Percentiles rank a stretch among this genome's conserved stretches.
Evolutionary conservation across 106 monocot species (phyloP).

Genomic region (Allium sativum): DNA sequence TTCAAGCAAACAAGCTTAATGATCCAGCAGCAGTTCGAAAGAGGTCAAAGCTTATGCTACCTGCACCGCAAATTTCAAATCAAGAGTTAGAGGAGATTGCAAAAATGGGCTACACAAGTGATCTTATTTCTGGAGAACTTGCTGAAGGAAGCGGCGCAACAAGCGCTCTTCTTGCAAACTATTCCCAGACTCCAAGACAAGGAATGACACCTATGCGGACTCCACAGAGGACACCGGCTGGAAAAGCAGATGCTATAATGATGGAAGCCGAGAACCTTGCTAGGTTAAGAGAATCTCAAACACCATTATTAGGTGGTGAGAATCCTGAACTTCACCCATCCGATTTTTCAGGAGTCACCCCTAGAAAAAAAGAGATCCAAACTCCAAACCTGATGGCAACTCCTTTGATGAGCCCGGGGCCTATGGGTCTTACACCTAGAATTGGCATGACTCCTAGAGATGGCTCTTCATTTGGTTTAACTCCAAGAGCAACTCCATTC

Average conservation of each 20-base stretch:
- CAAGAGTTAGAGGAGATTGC: constrained; percentile 93
- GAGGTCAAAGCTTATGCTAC: constrained; percentile 90
- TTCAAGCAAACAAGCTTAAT: constrained; percentile 92
- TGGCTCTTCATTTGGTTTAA: constrained; percentile 49
- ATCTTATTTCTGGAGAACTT: constrained; percentile 51
- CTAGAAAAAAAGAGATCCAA: constrained; percentile 81
- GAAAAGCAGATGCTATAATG: constrained; percentile 90
- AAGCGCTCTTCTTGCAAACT: constrained; percentile 74
- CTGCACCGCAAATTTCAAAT: constrained; percentile 91
- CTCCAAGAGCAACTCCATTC: constrained; percentile 77
- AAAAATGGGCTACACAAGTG: constrained; percentile 87
- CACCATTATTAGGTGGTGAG: constrained; percentile 90
- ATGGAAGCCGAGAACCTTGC: constrained; percentile 99
- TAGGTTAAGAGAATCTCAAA: constrained; percentile 87
- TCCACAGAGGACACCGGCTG: constrained; percentile 84
- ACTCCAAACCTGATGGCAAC: constrained; percentile 97
- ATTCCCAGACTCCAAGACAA: constrained; percentile 84
- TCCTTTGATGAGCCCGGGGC: constrained; percentile 69
- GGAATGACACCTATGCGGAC: constrained; percentile 70
- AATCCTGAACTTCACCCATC: constrained; percentile 96
- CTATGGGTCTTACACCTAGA: constrained; percentile 79
- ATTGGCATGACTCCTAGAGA: constrained; percentile 91
- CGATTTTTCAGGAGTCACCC: constrained; percentile 94
- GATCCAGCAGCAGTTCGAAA: constrained; percentile 94
- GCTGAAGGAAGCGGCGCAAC: constrained; percentile 83